Evolutionary conservation across 768 basidiomycete species (phyloP).

Genomic region (Mycena metata): DNA sequence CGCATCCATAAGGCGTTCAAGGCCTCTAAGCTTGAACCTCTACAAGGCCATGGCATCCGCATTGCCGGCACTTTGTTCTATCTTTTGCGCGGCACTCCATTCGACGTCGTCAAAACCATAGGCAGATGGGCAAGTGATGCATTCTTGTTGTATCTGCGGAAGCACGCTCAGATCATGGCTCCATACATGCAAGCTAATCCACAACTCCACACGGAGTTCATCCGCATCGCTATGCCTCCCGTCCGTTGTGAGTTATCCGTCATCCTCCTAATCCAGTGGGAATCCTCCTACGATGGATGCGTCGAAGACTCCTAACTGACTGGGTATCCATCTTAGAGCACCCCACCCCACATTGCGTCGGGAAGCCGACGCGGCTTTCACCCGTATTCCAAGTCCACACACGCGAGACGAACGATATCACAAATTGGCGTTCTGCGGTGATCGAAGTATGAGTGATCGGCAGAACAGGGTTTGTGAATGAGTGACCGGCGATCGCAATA

Average conservation of each 20-base stretch:
- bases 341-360: neutral
- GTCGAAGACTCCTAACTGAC: neutral
- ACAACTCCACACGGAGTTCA: neutral
- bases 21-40: neutral
- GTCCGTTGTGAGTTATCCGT: too few relatives aligned
- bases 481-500: too few relatives aligned
- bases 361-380: conserved; percentile 7
- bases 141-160: neutral
- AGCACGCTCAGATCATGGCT: neutral
- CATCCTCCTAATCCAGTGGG: neutral
- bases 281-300: conserved; percentile 2
- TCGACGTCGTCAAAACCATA: neutral
- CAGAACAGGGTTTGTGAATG: too few relatives aligned
- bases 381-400: conserved; percentile 11
- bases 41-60: neutral
- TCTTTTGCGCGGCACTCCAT: neutral
- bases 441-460: too few relatives aligned
- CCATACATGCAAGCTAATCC: neutral
- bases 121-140: neutral
- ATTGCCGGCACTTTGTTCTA: neutral
- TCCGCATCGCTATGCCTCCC: conserved; percentile 1
- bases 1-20: neutral
- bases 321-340: conserved; percentile 1
- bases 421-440: too few relatives aligned
- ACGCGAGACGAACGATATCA: too few relatives aligned